A percentile compares a stretch with the other conserved stretches of the same genome.
These are phyloP conservation scores for Arthrobotrys sinensis DNA, from an alignment of 2,329 filamentous ascomycete species.

Conservation along the genomic window DNA sequence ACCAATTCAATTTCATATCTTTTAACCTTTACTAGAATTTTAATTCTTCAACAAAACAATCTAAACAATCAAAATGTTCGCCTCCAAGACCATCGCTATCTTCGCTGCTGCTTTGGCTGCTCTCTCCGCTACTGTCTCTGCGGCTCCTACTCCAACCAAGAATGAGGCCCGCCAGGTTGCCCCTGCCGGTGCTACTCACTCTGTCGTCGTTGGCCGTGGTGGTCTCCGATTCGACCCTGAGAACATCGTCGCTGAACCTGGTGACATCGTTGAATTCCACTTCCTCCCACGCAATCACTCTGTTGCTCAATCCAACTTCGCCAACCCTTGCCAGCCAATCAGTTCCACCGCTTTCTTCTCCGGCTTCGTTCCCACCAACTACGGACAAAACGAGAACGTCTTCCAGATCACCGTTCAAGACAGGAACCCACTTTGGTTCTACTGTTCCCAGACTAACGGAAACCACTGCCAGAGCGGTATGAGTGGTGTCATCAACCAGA, in stretches of 20 bases:
- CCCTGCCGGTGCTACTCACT: constrained; percentile 49
- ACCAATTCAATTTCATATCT: constrained; percentile 5
- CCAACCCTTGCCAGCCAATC: constrained; percentile 67
- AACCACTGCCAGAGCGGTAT: constrained; percentile 72
- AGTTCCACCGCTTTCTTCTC: constrained; percentile 68
- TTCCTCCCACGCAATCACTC: constrained; percentile 73
- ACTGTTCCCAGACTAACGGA: constrained; percentile 69
- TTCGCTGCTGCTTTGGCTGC: constrained; percentile 46
- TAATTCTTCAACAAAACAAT: constrained; percentile 11
- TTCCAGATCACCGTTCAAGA: constrained; percentile 71
- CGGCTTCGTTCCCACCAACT: constrained; percentile 67
- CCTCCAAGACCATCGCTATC: constrained; percentile 46
- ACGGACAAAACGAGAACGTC: constrained; percentile 65
- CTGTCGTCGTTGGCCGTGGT: constrained; percentile 58
- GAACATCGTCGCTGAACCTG: constrained; percentile 70
- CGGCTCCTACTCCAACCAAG: constrained; percentile 53
- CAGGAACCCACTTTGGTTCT: constrained; percentile 71
- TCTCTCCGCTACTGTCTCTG: constrained; percentile 33
- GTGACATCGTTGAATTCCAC: constrained; percentile 73
- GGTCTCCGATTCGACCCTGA: constrained; percentile 71
- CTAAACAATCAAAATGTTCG: constrained; percentile 52
- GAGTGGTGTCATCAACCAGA: constrained; percentile 71
- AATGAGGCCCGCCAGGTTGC: constrained; percentile 24
- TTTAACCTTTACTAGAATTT: neutral
- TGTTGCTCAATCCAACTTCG: constrained; percentile 69